Evolutionary conservation across 805 yeast species (phyloP).

Genomic region (Candida ovalis): DNA sequence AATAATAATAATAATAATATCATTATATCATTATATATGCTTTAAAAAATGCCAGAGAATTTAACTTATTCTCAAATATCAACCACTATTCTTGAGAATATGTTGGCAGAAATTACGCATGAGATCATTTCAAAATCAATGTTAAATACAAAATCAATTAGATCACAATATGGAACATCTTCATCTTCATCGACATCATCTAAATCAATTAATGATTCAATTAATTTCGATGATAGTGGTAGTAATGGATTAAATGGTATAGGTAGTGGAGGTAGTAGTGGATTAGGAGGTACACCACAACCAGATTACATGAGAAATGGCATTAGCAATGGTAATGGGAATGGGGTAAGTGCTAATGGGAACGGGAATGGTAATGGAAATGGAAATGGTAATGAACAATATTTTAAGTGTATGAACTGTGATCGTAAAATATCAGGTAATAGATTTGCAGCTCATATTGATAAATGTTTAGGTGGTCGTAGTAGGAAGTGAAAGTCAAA

Average conservation of each 20-base stretch:
- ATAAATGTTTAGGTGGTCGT: conserved; percentile 81
- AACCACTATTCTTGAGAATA: conserved; percentile 28
- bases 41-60: conserved; percentile 12
- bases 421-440: conserved; percentile 85
- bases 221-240: no score
- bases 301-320: conserved; percentile 4
- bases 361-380: conserved; percentile 6
- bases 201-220: no score
- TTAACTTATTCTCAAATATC: conserved; percentile 31
- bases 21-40: no score
- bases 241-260: no score
- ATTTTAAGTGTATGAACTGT: conserved; percentile 79
- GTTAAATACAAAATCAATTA: conserved; percentile 28
- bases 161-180: conserved; percentile 29
- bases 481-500: conserved; percentile 41
- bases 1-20: no score
- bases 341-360: neutral
- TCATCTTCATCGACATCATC: conserved; percentile 15
- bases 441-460: conserved; percentile 89
- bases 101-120: conserved; percentile 32
- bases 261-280: no score
- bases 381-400: conserved; percentile 29
- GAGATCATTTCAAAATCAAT: conserved; percentile 29
- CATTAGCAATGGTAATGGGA: conserved; percentile 8
- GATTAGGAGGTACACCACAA: conserved; percentile 23